phyloP scores from a whole-genome alignment of 2,329 filamentous ascomycete genomes.

The Sporothrix variecibatus region DNA sequence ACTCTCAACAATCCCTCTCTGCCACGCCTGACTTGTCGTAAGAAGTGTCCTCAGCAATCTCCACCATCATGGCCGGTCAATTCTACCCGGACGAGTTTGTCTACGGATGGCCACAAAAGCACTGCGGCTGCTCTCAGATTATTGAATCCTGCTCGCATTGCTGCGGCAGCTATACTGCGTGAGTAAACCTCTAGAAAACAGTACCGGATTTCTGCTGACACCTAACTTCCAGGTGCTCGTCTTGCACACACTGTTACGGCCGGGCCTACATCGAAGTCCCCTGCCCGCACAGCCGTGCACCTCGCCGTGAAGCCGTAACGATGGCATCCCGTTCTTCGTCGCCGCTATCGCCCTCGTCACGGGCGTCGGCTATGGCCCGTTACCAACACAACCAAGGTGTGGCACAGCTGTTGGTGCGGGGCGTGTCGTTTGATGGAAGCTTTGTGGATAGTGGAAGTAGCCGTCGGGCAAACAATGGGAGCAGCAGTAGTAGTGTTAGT shows the following conservation, averaged over 20 bases:
- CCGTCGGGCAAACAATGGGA: background rate
- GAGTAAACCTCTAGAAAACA: no score
- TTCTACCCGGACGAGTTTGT: constrained; percentile 28
- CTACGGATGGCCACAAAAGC: constrained; percentile 28
- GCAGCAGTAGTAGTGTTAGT: background rate
- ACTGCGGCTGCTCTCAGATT: constrained; percentile 29
- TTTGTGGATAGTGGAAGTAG: background rate
- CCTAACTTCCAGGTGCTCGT: constrained; percentile 16
- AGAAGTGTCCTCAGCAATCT: no score
- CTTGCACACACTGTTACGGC: constrained; percentile 27
- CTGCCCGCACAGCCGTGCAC: constrained; percentile 15
- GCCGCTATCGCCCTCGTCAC: background rate
- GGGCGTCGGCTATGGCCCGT: background rate
- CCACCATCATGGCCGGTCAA: constrained; percentile 14
- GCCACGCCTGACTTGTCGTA: no score
- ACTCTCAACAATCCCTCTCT: background rate
- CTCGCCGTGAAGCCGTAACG: background rate
- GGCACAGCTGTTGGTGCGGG: background rate
- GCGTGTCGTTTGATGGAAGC: background rate
- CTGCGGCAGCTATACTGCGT: constrained; percentile 31
- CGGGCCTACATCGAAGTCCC: constrained; percentile 26
- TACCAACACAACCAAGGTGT: background rate
- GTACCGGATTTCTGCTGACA: background rate
- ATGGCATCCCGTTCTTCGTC: background rate
- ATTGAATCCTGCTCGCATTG: constrained; percentile 29